Base-by-base conservation (phyloP, 129 eudicot species). In the Pulicaria dysenterica region DNA sequence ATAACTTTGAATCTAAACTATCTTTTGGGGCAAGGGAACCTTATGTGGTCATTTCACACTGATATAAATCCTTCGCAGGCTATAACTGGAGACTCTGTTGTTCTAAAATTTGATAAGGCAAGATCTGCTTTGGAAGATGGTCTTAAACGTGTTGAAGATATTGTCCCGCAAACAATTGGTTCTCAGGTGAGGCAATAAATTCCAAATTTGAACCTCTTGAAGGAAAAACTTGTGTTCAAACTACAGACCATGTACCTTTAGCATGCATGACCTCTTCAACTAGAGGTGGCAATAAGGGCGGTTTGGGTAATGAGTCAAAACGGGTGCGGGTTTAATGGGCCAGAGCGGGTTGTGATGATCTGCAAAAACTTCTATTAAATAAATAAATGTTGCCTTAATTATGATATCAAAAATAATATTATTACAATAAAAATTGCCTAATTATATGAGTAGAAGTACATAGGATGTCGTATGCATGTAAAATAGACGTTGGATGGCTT, bases 101-200 rank as follows among this genome's bases (percentile, higher is more conserved):
- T 89, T 79, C 67, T 89, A 73, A 93, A 93, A 50, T 89, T 93
- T 68, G 95, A 89, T 62, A 93, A 75, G 81, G 89, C 98, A 41
- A 87, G 87, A 82, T 85, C 86, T 79, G 88, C 96, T 47, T 87
- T 93, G 62, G 73, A 75, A 82, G 96, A 87, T 71, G 79, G 95
- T 78, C 89, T 93, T 49, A 85, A 62, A 63, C 88, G 96, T 41
- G 98, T 93, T 49, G 96, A 93, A 78, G 92, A 89, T 76, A 89
- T 93, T 65, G 98, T 93, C 72, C 92, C 96, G 4, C 95, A 89
- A 85, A 17, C 87, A 42, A 93, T 93, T 51, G 96, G 98, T 70
- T 82, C 83, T 87, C 96, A 92, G 97, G 97, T 92, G 82, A 36
- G 78, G 38, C 31, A 42, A 43, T n/a, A 15, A 14, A 11, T 16